Percentiles rank a stretch among this genome's conserved stretches.
Conservation (phyloP, 2,329 filamentous ascomycete species). For the Xylariales sp. region DNA sequence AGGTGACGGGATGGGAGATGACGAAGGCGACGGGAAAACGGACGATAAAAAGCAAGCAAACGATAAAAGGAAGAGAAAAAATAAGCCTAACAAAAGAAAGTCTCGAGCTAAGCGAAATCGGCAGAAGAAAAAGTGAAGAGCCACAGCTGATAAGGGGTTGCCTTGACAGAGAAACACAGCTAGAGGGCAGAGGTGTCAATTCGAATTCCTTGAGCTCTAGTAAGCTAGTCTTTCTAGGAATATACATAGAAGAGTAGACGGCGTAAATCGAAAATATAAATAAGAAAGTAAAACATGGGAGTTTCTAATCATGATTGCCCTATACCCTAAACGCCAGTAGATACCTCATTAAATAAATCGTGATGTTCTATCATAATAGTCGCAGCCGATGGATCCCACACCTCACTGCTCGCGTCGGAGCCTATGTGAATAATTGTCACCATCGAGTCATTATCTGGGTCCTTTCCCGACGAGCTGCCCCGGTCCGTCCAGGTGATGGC, state of each 20-base stretch:
- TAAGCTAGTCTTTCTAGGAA: no score
- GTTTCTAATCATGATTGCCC: slow-evolving; percentile 24
- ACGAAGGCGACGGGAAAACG: neutral
- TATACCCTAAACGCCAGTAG: slow-evolving; percentile 29
- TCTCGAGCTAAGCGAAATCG: slow-evolving; percentile 3
- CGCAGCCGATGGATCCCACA: slow-evolving; percentile 32
- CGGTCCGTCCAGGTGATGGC: slow-evolving; percentile 43
- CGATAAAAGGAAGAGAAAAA: neutral
- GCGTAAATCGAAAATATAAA: neutral
- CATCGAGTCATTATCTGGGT: slow-evolving; percentile 21
- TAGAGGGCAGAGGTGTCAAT: neutral
- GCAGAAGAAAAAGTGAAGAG: neutral
- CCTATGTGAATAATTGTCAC: slow-evolving; percentile 35
- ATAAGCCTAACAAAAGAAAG: slow-evolving; percentile 16
- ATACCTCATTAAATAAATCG: slow-evolving; percentile 33
- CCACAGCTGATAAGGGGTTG: neutral
- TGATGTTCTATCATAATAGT: slow-evolving; percentile 35
- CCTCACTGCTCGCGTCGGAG: slow-evolving; percentile 29
- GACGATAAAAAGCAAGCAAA: no score
- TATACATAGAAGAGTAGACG: neutral
- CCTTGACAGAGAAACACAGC: neutral
- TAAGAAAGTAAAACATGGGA: neutral
- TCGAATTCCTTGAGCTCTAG: neutral
- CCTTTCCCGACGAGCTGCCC: slow-evolving; percentile 5
- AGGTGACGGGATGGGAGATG: neutral